Percentiles rank a stretch among this genome's conserved stretches.
phyloP scores from a whole-genome alignment of 495 filamentous ascomycete genomes.

The Neohortaea acidophila region DNA sequence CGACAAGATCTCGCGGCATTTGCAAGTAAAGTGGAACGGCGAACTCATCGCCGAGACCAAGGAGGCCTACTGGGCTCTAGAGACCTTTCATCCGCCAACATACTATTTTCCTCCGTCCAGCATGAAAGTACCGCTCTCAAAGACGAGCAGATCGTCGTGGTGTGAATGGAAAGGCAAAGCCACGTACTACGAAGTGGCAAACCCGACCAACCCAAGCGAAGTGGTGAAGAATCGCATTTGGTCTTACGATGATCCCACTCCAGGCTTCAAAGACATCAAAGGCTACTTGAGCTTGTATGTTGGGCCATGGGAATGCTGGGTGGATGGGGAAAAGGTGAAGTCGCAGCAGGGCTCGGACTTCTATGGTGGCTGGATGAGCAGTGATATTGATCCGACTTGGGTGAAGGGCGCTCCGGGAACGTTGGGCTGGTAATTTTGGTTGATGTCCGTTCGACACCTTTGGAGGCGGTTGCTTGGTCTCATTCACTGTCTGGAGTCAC shows the following conservation, averaged over 20 bases:
- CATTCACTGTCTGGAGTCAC: neutral
- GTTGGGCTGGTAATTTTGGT: conserved; percentile 24
- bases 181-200: conserved; percentile 32
- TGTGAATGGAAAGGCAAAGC: conserved; percentile 45
- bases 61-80: conserved; percentile 43
- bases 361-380: conserved; percentile 44
- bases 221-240: conserved; percentile 36
- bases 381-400: conserved; percentile 36
- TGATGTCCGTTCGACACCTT: too few species aligned
- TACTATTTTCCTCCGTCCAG: conserved; percentile 40
- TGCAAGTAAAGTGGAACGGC: conserved; percentile 38
- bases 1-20: conserved; percentile 34
- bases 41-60: conserved; percentile 39
- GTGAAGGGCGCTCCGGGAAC: conserved; percentile 39
- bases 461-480: neutral
- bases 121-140: conserved; percentile 29
- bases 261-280: conserved; percentile 33
- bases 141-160: conserved; percentile 31
- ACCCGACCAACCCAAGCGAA: conserved; percentile 25
- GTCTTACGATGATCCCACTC: conserved; percentile 38
- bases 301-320: conserved; percentile 44
- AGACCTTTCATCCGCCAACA: conserved; percentile 43
- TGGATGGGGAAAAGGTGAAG: conserved; percentile 43
- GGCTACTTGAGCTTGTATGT: conserved; percentile 39
- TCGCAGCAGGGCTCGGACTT: conserved; percentile 44